Evolutionary conservation across 2,329 filamentous ascomycete species (phyloP), one percentile per base, ranked within the genome.

Genomic region (Cladophialophora exuberans): DNA sequence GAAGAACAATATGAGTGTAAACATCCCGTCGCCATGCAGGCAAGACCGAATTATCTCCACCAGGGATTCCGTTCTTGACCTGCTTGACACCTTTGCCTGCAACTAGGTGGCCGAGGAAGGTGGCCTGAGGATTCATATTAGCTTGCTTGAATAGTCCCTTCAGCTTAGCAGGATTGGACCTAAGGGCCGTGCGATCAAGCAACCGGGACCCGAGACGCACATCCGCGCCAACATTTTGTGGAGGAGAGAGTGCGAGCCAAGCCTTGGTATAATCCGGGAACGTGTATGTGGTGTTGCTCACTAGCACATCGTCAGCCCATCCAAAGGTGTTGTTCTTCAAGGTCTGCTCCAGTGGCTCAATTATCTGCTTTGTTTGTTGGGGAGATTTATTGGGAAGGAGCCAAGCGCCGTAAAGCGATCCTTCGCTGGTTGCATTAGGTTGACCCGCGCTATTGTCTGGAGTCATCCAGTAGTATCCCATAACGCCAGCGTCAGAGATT

Each of bases 11-110:
- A 39, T 64, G 69, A 2, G 68, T 48, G 18, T 73, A 73, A 3
- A 69, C 64, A 1, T 41, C 64, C 13, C 20, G 23, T 41, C 67
- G 64, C 72, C 72, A 75, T 0, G 67, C 67, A 0, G 67, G 67
- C 25, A 65, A 57, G 17, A 64, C 66, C 54, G 44, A 62, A 60
- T 54, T 65, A 56, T n/a, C 39, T 10, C 61, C 59, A 10, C 61
- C 59, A 43, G 71, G 63, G 2, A 64, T 56, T 5, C 46, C 46
- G 46, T 49, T 49, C 18, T 49, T 67, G 38, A 66, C 39, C 51
- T 67, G 56, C 50, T 59, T 56, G 54, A 73, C 52, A 50, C 71
- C 48, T 39, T 58, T 59, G 57, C 65, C 54, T 4, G 55, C 59
- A n/a, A 63, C 55, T 6, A 65, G 23, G 36, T 59, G 54, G 44